Base-by-base conservation (phyloP, 2,329 filamentous ascomycete species). In the Pseudocercospora fuligena region DNA sequence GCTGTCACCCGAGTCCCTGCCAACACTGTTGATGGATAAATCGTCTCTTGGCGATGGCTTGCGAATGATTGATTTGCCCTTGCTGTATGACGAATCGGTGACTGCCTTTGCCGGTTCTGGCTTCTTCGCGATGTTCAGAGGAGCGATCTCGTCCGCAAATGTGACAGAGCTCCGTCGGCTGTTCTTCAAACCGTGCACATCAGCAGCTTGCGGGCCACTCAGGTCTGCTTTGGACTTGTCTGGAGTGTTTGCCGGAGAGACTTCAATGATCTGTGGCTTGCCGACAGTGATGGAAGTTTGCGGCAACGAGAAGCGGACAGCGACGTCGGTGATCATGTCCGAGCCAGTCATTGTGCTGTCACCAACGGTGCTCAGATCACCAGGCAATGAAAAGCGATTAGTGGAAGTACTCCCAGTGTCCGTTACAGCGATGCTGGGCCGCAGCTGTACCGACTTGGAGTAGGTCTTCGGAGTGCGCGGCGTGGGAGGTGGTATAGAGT, bases 271-370 rank as follows among this genome's bases (percentile, higher is more conserved):
- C 54, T 78, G 77, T 29, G 75, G 75, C 61, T 74, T 77, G 51
- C 72, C 73, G 11, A 78, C 71, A 14, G 73, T 75, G 68, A 81
- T 79, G 2, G 76, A 75, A 5, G 74, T 75, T 19, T 72, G 73
- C 8, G 78, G 78, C 40, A 79, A 60, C 0, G 77, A 78, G 66
- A 79, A 79, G 49, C 76, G 77, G n/a, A 78, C 73, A 53, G 77
- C 77, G 27, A 78, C 72, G 65, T 79, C 77, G 6, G 77, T 79
- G 54, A 78, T 70, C 68, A 75, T 74, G 56, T 78, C 74, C 5
- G 75, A 74, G 11, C 70, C 75, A 51, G 70, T 74, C 57, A 73
- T 59, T 2, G 76, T 75, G 19, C 70, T 75, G 25, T 76, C 76
- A 11, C 72, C 73, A 47, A 76, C 68, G 46, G 71, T 73, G 63